Percentiles rank a stretch among this genome's conserved stretches.
Evolutionary conservation across 108 stramenopile species (phyloP).

Genomic region (Nannochloropsis salina): DNA sequence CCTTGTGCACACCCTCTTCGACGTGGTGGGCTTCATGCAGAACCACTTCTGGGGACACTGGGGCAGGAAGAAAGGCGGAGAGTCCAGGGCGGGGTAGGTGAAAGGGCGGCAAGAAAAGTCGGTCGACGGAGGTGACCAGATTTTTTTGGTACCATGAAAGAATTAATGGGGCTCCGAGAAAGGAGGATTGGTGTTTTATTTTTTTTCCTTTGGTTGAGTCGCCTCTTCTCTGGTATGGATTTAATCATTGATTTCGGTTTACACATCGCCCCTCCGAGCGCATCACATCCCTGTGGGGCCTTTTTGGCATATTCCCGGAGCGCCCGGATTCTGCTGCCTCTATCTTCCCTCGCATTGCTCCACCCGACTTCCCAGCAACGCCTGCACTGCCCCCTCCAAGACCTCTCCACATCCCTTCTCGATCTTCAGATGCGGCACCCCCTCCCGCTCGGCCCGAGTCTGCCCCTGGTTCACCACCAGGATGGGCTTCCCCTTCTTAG

Average conservation of each 20-base stretch:
- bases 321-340: too few species aligned
- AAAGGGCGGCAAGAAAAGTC: background rate
- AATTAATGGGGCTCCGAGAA: too few species aligned
- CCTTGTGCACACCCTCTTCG: background rate
- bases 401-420: slow-evolving; percentile 16
- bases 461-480: slow-evolving; percentile 35
- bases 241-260: too few species aligned
- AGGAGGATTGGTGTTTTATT: too few species aligned
- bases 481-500: slow-evolving; percentile 35
- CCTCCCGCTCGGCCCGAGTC: slow-evolving; percentile 38
- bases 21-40: background rate
- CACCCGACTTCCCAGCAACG: too few species aligned
- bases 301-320: too few species aligned
- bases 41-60: background rate
- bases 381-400: background rate
- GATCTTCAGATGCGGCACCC: slow-evolving; percentile 30
- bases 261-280: too few species aligned
- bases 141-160: too few species aligned
- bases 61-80: background rate
- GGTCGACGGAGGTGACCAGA: background rate
- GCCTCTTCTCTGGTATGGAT: too few species aligned
- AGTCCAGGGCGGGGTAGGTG: background rate
- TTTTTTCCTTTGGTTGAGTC: too few species aligned
- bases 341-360: too few species aligned
- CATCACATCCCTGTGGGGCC: too few species aligned